Percentiles rank a stretch among this genome's conserved stretches.
phyloP scores from a whole-genome alignment of 768 basidiomycete genomes.

The Rhizopogon vinicolor region DNA sequence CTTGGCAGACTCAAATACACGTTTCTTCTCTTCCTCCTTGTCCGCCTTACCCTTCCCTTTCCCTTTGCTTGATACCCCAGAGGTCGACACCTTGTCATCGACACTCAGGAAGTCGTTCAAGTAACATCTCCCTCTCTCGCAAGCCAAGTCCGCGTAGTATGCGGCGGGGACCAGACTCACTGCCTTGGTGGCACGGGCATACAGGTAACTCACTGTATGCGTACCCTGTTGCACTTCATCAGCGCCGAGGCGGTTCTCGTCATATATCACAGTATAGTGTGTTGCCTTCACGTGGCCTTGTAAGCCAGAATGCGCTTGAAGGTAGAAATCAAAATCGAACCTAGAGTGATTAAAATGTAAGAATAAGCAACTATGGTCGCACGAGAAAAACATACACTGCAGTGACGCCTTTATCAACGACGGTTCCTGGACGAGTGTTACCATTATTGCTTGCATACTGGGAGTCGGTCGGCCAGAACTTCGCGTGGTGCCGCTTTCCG shows the following conservation, averaged over 20 bases:
- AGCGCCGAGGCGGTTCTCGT: conserved; percentile 64
- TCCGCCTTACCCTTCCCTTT: conserved; percentile 23
- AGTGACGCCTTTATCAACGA: conserved; percentile 77
- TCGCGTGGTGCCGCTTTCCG: conserved; percentile 62
- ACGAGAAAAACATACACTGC: conserved; percentile 42
- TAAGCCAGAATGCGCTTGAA: conserved; percentile 72
- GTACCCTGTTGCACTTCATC: conserved; percentile 74
- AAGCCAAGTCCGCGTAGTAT: conserved; percentile 80
- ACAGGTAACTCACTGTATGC: conserved; percentile 66
- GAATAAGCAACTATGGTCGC: conserved; percentile 7
- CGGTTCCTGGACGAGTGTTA: conserved; percentile 75
- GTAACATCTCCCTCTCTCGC: conserved; percentile 75
- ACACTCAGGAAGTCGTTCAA: conserved; percentile 64
- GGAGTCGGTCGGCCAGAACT: conserved; percentile 54
- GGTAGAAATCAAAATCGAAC: conserved; percentile 63
- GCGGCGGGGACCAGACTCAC: conserved; percentile 79
- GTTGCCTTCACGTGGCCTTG: conserved; percentile 71
- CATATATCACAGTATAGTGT: conserved; percentile 77
- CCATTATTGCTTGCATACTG: conserved; percentile 57
- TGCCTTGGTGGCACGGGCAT: conserved; percentile 78
- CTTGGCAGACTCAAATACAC: conserved; percentile 43
- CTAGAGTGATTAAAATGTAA: conserved; percentile 22
- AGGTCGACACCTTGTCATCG: conserved; percentile 43
- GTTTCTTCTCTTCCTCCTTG: conserved; percentile 29
- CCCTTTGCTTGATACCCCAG: conserved; percentile 29